These are phyloP conservation scores for Erodium texanum DNA, from an alignment of 441 rosid genomes.

Conservation along the genomic window DNA sequence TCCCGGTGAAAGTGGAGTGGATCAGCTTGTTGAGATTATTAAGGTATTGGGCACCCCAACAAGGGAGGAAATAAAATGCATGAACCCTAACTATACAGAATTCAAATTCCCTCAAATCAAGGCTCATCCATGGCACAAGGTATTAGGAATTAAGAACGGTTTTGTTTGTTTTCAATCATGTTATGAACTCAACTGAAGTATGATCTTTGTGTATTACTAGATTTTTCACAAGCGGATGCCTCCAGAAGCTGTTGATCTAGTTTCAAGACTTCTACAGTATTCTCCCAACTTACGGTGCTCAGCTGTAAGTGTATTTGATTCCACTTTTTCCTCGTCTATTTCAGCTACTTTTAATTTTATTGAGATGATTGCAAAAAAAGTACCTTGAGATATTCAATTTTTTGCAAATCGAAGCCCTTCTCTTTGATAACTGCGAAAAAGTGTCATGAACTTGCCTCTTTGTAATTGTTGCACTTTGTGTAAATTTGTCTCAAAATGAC, in stretches of 20 bases:
- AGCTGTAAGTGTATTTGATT: conserved; percentile 50
- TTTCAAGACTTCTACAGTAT: conserved; percentile 89
- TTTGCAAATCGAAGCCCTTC: no score
- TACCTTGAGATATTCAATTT: no score
- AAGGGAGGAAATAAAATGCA: conserved; percentile 94
- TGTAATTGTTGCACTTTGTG: no score
- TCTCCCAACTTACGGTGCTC: conserved; percentile 80
- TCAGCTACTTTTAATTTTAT: no score
- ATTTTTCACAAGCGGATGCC: conserved; percentile 95
- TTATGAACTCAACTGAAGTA: neutral
- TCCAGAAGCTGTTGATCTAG: no score
- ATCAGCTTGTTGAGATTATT: conserved; percentile 97
- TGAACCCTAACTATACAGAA: conserved; percentile 91
- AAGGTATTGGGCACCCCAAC: conserved; percentile 99
- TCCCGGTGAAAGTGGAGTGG: conserved; percentile 91
- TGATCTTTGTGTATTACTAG: conserved; percentile 27
- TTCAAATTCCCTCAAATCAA: conserved; percentile 86
- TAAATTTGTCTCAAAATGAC: no score
- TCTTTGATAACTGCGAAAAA: no score
- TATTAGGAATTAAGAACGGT: conserved; percentile 20
- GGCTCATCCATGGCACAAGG: conserved; percentile 99
- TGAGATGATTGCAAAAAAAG: no score
- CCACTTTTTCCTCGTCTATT: neutral
- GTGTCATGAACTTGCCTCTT: no score
- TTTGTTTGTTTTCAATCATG: neutral